A percentile compares a stretch with the other conserved stretches of the same genome.
These are phyloP conservation scores for Curvularia verruculosa DNA, from an alignment of 2,329 filamentous ascomycete species.

Conservation along the genomic window DNA sequence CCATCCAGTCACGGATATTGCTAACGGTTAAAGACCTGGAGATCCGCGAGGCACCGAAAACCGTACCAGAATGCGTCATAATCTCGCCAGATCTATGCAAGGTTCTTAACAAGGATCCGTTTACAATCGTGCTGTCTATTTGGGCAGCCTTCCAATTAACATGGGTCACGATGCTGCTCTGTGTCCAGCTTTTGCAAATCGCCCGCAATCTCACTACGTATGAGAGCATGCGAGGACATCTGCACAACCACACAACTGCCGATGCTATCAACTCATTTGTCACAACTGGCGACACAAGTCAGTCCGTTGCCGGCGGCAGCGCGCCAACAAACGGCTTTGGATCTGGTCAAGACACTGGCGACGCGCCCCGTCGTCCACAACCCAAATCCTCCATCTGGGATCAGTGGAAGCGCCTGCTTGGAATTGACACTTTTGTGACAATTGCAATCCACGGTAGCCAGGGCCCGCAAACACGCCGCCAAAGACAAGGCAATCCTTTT, in stretches of 20 bases:
- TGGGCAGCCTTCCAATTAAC: constrained; percentile 87
- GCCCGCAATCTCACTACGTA: constrained; percentile 93
- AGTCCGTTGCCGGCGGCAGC: constrained; percentile 57
- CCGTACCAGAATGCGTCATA: constrained; percentile 67
- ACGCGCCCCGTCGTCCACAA: constrained; percentile 47
- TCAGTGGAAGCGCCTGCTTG: constrained; percentile 83
- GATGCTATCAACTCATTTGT: constrained; percentile 74
- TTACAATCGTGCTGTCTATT: constrained; percentile 76
- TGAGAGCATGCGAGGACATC: constrained; percentile 89
- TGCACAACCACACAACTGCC: constrained; percentile 61
- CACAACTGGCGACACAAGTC: constrained; percentile 69
- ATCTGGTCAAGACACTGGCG: constrained; percentile 62
- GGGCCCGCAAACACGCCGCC: constrained; percentile 47
- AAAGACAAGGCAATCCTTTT: constrained; percentile 76
- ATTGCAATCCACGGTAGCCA: constrained; percentile 78
- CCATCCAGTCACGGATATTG: background rate
- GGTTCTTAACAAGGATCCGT: constrained; percentile 79
- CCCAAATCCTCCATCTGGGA: constrained; percentile 72
- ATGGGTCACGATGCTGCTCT: constrained; percentile 96
- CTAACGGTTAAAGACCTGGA: constrained; percentile 64
- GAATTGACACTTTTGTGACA: constrained; percentile 91
- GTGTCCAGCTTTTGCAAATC: constrained; percentile 92
- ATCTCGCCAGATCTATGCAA: constrained; percentile 77
- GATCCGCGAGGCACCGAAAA: constrained; percentile 59
- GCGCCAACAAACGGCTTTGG: constrained; percentile 62